Evolutionary conservation across 805 yeast species (phyloP), one percentile per base, ranked within the genome.

Genomic region (Suhomyces prunicola): DNA sequence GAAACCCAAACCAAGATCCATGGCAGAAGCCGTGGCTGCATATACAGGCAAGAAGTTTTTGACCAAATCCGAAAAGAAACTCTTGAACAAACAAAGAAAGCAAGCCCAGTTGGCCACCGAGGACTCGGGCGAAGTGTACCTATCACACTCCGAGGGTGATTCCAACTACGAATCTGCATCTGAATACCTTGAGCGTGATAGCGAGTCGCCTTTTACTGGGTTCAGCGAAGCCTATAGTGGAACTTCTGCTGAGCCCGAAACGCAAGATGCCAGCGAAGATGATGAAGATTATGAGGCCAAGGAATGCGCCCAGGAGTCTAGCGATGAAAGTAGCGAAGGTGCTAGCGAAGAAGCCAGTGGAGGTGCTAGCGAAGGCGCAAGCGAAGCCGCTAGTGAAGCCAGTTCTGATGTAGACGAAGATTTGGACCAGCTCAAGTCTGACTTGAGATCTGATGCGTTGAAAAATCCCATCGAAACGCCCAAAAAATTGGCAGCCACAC

Each of bases 1-100:
- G 45, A 58, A 59, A 42, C 59, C 64, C 44, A 68, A 72, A 59
- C 81, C 82, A 12, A 73, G 63, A 52, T 77, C 83, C 17, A 72
- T 80, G 79, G 84, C 84, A 8, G 85, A 80, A 62, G 86, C 86
- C 8, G 79, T 83, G 29, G 83, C 84, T 10, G 76, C 80, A 6
- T 81, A 81, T 62, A 75, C 85, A 1, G 83, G 84, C 27, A 81
- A 80, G 53, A 78, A 74, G 59, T 82, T 80, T 53, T 65, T 80
- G 57, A 73, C 80, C 5, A 81, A 79, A 60, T 76, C 77, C 33
- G 76, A 78, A 53, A 75, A 72, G 53, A 68, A 62, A 57, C 62
- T 59, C 41, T 62, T 64, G 52, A 65, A 64, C 56, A 48, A 57
- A 35, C 57, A 17, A 59, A 67, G 56, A 57, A 63, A 66, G 49